Percentiles rank a stretch among this genome's conserved stretches.
phyloP scores from a whole-genome alignment of 768 basidiomycete species.

The Suillus weaverae region DNA sequence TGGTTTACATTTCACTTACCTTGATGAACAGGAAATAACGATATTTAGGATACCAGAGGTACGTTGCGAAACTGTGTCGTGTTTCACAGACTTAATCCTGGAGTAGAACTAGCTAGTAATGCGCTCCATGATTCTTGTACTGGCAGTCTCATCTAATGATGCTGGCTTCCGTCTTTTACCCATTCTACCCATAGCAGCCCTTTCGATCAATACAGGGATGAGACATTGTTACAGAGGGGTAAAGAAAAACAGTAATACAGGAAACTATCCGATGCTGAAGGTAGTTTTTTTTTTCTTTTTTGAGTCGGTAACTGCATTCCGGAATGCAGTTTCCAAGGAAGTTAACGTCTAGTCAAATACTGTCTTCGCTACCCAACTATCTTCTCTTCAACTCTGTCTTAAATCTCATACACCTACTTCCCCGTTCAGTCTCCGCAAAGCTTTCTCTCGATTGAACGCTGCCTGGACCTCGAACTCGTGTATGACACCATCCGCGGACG shows the following conservation, averaged over 20 bases:
- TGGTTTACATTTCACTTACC: background rate
- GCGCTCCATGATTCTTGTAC: slow-evolving; percentile 1
- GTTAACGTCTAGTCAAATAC: background rate
- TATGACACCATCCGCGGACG: slow-evolving; percentile 31
- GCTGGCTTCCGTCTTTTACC: background rate
- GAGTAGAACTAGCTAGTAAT: slow-evolving; percentile 35
- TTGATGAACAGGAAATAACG: slow-evolving; percentile 67
- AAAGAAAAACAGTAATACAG: background rate
- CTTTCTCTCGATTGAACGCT: background rate
- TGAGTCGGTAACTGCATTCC: too few relatives aligned
- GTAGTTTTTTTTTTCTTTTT: background rate
- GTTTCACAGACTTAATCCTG: slow-evolving; percentile 8
- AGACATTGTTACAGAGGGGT: background rate
- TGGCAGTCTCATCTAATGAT: background rate
- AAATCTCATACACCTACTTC: background rate
- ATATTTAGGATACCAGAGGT: slow-evolving; percentile 90
- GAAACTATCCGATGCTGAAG: background rate
- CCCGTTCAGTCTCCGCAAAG: background rate
- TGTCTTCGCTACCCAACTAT: slow-evolving; percentile 12
- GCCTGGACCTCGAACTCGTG: background rate
- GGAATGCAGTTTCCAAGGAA: background rate
- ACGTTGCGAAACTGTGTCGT: slow-evolving; percentile 18
- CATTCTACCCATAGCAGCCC: background rate
- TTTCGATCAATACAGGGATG: background rate
- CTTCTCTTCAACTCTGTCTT: slow-evolving; percentile 20